Evolutionary conservation across 441 rosid species (phyloP).

Genomic region (Viola pubescens): DNA sequence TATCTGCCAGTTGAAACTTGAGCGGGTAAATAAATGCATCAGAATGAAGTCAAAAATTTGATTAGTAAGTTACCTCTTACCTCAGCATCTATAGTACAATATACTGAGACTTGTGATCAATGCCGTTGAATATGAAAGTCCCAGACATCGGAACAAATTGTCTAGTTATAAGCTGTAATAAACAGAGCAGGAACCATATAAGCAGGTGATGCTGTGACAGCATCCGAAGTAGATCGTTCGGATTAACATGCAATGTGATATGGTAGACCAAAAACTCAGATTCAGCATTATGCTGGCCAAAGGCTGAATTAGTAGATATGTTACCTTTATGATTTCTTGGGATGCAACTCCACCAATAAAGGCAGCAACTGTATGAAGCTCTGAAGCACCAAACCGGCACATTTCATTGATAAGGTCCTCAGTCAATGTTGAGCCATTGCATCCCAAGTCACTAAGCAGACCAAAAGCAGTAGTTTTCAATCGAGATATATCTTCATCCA

Average conservation of each 20-base stretch:
- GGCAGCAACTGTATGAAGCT: conserved; percentile 90
- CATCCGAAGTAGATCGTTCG: too few species aligned
- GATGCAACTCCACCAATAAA: conserved; percentile 86
- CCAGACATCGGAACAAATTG: conserved; percentile 93
- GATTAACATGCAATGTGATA: too few species aligned
- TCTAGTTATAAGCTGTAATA: conserved; percentile 67
- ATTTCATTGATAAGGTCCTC: conserved; percentile 88
- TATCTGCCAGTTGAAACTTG: too few species aligned
- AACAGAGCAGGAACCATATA: not conserved
- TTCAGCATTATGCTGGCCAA: too few species aligned
- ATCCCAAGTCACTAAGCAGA: conserved; percentile 74
- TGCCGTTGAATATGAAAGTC: conserved; percentile 77
- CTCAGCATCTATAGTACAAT: conserved; percentile 34
- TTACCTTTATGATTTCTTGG: conserved; percentile 94
- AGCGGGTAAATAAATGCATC: too few species aligned
- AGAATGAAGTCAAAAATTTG: too few species aligned
- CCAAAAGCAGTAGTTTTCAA: conserved; percentile 59
- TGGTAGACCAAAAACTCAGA: too few species aligned
- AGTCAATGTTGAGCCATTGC: conserved; percentile 56
- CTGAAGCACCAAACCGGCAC: conserved; percentile 90
- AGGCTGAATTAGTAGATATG: conserved; percentile 2
- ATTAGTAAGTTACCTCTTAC: too few species aligned
- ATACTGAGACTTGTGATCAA: conserved; percentile 82
- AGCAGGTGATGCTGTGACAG: too few species aligned
- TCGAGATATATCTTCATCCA: conserved; percentile 69